A percentile compares a stretch with the other conserved stretches of the same genome.
phyloP scores from a whole-genome alignment of 805 yeast species.

The Wickerhamomyces subpelliculosus region DNA sequence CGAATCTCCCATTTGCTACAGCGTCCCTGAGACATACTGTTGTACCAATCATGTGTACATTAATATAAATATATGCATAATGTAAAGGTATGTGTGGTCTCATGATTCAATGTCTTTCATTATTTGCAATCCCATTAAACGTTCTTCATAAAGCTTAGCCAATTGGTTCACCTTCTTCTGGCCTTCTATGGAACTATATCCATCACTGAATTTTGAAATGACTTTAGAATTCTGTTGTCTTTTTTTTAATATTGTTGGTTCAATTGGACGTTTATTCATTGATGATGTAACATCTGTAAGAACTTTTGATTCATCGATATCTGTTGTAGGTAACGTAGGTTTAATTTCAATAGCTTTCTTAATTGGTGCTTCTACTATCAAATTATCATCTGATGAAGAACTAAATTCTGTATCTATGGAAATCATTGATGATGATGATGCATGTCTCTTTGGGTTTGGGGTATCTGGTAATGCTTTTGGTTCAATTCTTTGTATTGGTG shows the following conservation, averaged over 20 bases:
- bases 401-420: conserved; percentile 4
- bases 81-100: too few species aligned
- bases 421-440: conserved; percentile 10
- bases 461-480: conserved; percentile 11
- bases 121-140: conserved; percentile 33
- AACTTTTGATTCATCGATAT: conserved; percentile 1
- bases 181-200: conserved; percentile 27
- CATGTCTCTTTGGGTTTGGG: conserved; percentile 8
- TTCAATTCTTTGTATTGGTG: conserved; percentile 8
- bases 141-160: conserved; percentile 58
- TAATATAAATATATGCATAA: too few species aligned
- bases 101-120: conserved; percentile 27
- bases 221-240: conserved; percentile 9
- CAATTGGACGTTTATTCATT: conserved; percentile 12
- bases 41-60: too few species aligned
- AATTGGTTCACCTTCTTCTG: conserved; percentile 52
- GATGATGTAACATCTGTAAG: conserved; percentile 18
- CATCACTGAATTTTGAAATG: conserved; percentile 18
- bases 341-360: neutral
- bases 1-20: too few species aligned
- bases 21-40: too few species aligned
- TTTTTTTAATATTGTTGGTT: conserved; percentile 2
- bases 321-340: neutral
- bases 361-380: neutral
- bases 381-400: neutral